Evolutionary conservation across 2,329 filamentous ascomycete species (phyloP).

Genomic region (Cladobotryum protrusum): DNA sequence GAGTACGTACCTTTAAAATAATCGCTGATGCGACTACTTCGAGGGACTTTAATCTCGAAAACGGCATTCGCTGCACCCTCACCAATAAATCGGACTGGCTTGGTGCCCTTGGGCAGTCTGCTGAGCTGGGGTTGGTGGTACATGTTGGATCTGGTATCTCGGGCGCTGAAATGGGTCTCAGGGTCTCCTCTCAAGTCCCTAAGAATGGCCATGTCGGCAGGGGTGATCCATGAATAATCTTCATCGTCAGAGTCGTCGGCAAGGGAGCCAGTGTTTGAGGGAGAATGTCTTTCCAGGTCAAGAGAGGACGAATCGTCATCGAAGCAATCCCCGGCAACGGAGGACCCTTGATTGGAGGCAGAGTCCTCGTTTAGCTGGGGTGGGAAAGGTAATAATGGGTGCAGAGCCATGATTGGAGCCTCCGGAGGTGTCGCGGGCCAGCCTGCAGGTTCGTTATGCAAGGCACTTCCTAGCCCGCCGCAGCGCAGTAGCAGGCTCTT

Average conservation of each 20-base stretch:
- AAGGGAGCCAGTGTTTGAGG: conserved; percentile 12
- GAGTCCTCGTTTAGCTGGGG: conserved; percentile 17
- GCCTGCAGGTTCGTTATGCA: conserved; percentile 17
- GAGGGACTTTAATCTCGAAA: conserved; percentile 50
- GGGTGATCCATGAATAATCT: conserved; percentile 18
- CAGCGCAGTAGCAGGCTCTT: too few species aligned
- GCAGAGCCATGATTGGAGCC: conserved; percentile 22
- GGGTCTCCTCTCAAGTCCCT: conserved; percentile 12
- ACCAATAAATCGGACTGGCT: conserved; percentile 39
- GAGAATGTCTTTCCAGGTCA: conserved; percentile 10
- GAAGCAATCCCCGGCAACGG: conserved; percentile 13
- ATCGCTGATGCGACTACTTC: conserved; percentile 12
- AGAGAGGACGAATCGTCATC: conserved; percentile 12
- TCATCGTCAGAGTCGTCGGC: conserved; percentile 12
- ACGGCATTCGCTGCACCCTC: conserved; percentile 77
- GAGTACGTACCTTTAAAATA: conserved; percentile 24
- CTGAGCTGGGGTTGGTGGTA: conserved; percentile 18
- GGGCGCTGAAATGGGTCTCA: neutral
- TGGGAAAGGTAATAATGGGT: conserved; percentile 14
- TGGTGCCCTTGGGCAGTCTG: conserved; percentile 28
- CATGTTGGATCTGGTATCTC: neutral
- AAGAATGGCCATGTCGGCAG: conserved; percentile 19
- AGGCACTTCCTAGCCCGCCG: conserved; percentile 4
- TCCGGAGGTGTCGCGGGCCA: conserved; percentile 1
- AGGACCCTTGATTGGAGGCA: conserved; percentile 16